Base-by-base conservation (phyloP, 306 rosid species). In the Pterocarpus macrocarpus region DNA sequence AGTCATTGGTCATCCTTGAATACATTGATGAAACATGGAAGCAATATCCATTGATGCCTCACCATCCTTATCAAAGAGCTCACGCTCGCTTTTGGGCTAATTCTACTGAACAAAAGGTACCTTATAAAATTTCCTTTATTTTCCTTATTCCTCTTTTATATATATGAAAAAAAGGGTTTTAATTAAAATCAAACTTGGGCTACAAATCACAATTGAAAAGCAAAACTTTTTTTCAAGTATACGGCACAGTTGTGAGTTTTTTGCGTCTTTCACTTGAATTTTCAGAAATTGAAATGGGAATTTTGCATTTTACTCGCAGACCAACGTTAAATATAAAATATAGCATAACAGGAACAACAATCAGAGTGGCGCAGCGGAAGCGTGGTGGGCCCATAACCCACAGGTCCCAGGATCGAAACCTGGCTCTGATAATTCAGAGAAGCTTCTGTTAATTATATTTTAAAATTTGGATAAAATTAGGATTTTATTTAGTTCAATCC, bases 1-100 rank as follows among this genome's bases (percentile, higher is more conserved):
- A 82, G 55, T 86, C 89, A 14, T 64, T 41, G 11, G 13, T 75
- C n/a, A 82, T 86, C 72, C 69, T 86, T 63, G 84, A 86, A 64
- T 86, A 68, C 44, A 70, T 79, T 13, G 82, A 79, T 44, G 82
- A 79, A 58, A 79, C 61, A 15, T 79, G 82, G 82, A 78, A 78
- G 12, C 76, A 78, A 9, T 43, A 28, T 56, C 86, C 86, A 5
- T 22, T 82, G 22, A 15, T 86, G 50, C 89, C 89, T 69, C 86
- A 52, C 8, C 35, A 82, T 73, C 84, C 89, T 73, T 50, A 73
- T 63, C 13, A 82, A 13, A 86, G 84, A 47, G 86, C 89, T 9
- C 45, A 1, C 12, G 69, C 71, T 17, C 83, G 79, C 2, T 86
- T 82, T 49, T 86, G 76, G 86, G 84, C 89, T 53, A 12, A 35